Conservation (phyloP, 352 stramenopile species). For the Phytophthora agathidicida region DNA sequence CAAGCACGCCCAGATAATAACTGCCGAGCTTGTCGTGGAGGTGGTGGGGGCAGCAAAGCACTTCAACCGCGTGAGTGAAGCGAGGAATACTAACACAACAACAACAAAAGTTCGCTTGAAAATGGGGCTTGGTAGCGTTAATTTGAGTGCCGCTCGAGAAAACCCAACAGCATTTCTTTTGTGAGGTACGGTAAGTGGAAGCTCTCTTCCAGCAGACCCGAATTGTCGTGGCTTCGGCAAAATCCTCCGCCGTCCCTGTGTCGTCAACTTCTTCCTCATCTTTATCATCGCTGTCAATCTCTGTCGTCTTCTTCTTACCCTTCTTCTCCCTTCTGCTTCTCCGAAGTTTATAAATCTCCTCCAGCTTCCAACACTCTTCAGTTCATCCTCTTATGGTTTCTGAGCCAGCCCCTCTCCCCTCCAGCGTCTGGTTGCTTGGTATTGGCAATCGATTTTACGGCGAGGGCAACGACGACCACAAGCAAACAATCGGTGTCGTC, state of each 20-base stretch:
- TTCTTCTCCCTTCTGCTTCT: constrained; percentile 18
- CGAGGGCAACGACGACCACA: no score
- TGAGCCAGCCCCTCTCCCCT: not conserved
- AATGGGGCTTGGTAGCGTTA: no score
- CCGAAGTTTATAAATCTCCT: constrained; percentile 47
- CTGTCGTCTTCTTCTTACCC: constrained; percentile 5
- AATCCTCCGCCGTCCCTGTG: constrained; percentile 50
- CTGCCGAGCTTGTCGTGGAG: constrained; percentile 85
- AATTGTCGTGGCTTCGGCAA: constrained; percentile 42
- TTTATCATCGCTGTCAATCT: not conserved
- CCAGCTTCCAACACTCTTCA: constrained; percentile 35
- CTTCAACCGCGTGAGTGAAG: constrained; percentile 62
- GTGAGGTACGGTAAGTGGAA: no score
- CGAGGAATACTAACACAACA: constrained; percentile 9
- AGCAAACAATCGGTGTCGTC: no score
- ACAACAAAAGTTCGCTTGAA: not conserved
- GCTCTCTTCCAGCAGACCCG: constrained; percentile 24
- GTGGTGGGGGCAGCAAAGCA: constrained; percentile 74
- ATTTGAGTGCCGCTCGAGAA: no score
- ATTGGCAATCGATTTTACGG: no score
- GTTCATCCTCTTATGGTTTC: constrained; percentile 18
- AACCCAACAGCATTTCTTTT: no score
- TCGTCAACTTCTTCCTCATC: constrained; percentile 48
- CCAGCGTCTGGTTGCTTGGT: no score
- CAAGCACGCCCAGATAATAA: constrained; percentile 73